phyloP scores from a whole-genome alignment of 345 rosid genomes.

The Populus pruinosa region DNA sequence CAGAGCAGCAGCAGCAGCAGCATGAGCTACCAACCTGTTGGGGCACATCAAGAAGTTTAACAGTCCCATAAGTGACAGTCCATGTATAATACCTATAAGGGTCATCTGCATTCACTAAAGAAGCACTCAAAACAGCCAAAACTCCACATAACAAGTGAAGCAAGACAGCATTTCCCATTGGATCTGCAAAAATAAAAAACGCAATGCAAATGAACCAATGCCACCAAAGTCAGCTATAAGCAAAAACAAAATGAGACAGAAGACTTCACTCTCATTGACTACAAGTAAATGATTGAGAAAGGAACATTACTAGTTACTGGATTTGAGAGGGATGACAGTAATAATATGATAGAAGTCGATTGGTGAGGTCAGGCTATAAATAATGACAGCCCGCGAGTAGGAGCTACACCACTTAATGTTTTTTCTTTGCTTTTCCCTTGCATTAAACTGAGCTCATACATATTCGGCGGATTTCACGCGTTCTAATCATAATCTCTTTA shows the following conservation, averaged over 20 bases:
- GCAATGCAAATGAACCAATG: not conserved
- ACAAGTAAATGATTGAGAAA: not conserved
- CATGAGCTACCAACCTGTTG: constrained; percentile 58
- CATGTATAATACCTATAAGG: constrained; percentile 81
- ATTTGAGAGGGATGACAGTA: not conserved
- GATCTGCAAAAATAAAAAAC: constrained; percentile 8
- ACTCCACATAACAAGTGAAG: constrained; percentile 13
- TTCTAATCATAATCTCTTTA: not conserved
- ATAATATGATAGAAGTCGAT: not conserved
- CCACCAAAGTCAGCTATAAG: not conserved
- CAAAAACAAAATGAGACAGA: not conserved
- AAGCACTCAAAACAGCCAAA: constrained; percentile 44
- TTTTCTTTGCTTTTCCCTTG: not conserved
- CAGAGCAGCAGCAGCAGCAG: not conserved
- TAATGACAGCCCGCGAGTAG: constrained; percentile 3
- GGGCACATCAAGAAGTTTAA: constrained; percentile 59
- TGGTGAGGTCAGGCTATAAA: not conserved
- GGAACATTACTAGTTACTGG: not conserved
- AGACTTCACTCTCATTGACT: not conserved
- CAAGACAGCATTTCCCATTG: constrained; percentile 15
- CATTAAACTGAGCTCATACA: not conserved
- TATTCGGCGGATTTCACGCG: constrained; percentile 19
- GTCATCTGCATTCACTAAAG: constrained; percentile 59
- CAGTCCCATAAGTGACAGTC: constrained; percentile 83
- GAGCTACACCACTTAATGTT: not conserved